A percentile compares a stretch with the other conserved stretches of the same genome.
phyloP scores from a whole-genome alignment of 2,329 filamentous ascomycete species.

The Claviceps sp. region DNA sequence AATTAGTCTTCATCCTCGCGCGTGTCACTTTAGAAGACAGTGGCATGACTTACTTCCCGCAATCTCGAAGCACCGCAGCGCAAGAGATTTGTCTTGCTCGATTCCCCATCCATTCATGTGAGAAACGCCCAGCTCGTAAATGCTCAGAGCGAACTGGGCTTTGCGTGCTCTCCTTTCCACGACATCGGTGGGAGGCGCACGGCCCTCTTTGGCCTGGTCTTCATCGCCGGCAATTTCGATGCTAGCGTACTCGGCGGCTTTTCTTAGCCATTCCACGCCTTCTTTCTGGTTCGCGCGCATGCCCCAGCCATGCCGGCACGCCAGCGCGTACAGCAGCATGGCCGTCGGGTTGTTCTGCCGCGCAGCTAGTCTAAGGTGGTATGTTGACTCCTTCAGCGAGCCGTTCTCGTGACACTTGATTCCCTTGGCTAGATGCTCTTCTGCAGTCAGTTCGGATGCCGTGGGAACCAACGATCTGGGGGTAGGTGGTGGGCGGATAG shows the following conservation, averaged over 20 bases:
- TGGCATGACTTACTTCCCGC: conserved; percentile 53
- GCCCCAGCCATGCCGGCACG: conserved; percentile 93
- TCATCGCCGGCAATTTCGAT: conserved; percentile 76
- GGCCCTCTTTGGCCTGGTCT: conserved; percentile 47
- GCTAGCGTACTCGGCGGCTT: conserved; percentile 73
- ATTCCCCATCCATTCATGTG: conserved; percentile 99
- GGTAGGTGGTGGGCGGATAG: conserved; percentile 28
- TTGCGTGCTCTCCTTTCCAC: conserved; percentile 69
- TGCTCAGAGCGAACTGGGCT: conserved; percentile 86
- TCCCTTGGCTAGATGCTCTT: conserved; percentile 82
- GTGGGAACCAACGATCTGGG: conserved; percentile 36
- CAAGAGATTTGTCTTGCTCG: conserved; percentile 77
- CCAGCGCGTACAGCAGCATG: conserved; percentile 91
- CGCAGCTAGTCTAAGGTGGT: conserved; percentile 83
- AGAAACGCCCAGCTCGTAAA: conserved; percentile 91
- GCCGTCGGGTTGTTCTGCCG: conserved; percentile 76
- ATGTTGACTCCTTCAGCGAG: conserved; percentile 83
- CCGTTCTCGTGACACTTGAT: conserved; percentile 84
- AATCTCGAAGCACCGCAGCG: conserved; percentile 89
- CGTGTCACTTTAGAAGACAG: no score
- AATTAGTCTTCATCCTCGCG: not conserved
- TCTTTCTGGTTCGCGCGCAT: conserved; percentile 87
- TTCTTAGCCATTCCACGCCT: conserved; percentile 82
- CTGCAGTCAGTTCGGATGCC: conserved; percentile 58
- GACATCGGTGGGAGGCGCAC: conserved; percentile 40